Evolutionary conservation across 2,329 filamentous ascomycete species (phyloP), one percentile per base, ranked within the genome.

Genomic region (Epichloe hybrida): DNA sequence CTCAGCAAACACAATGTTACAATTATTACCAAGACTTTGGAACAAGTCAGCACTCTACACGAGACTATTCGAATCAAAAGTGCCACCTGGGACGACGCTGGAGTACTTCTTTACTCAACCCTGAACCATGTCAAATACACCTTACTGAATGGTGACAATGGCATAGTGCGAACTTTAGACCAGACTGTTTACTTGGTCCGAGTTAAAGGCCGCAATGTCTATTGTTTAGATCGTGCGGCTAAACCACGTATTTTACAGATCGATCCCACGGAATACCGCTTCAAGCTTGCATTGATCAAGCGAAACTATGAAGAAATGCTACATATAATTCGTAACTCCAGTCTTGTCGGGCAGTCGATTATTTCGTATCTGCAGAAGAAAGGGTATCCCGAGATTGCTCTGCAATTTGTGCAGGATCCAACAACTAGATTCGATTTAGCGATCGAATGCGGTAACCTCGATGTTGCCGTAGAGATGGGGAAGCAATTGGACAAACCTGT

Each of bases 11-110:
- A 98, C 72, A 98, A 98, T 62, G 90, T 98, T 23, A 97, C 93
- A 0, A 96, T 98, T 64, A 88, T 96, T 50, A 95, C 87, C 53
- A 98, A 97, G 73, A 79, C 83, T 31, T 77, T 98, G n/a, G 90
- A 97, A 68, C 93, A 97, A 70, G 84, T 98, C 59, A 96, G 91
- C 74, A 95, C 87, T 23, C 72, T 98, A 35, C 93, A 98, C 61
- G 93, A 98, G 74, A 98, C 93, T 0, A 98, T 98, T 59, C 81
- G 93, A 50, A 98, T 98, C 77, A 98, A 98, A 82, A 97, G 91
- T 66, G 94, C 94, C 23, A 88, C 89, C 44, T 98, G 94, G 91
- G 93, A 98, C 64, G 93, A 98, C 66, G 86, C 90, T 15, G 93
- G 94, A 52, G 90, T 98, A 51, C 79, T 98, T 46, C 80, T 98